These are phyloP conservation scores for Scleroderma citrinum DNA, from an alignment of 768 basidiomycete species.

Conservation along the genomic window DNA sequence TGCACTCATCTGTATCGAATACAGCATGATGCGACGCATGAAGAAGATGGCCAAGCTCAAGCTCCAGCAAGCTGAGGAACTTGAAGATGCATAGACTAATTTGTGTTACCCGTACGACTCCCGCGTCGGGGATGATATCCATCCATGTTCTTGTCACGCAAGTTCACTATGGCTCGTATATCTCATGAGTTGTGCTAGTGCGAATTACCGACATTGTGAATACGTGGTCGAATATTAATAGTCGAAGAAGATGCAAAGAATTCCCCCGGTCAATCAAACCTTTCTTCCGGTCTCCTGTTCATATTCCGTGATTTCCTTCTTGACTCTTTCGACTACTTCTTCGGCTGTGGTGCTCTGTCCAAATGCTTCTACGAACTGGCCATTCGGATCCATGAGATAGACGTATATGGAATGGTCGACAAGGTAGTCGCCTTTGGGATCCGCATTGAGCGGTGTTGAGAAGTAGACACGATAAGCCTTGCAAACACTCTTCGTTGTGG, in stretches of 20 bases:
- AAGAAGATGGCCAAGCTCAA: slow-evolving; percentile 76
- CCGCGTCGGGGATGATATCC: neutral
- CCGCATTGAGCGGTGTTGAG: slow-evolving; percentile 86
- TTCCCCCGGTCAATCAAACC: slow-evolving; percentile 10
- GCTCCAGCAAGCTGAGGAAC: slow-evolving; percentile 36
- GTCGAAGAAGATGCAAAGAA: neutral
- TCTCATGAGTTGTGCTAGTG: slow-evolving; percentile 6
- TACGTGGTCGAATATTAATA: slow-evolving; percentile 5
- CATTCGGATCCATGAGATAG: slow-evolving; percentile 95
- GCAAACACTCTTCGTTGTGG: slow-evolving; percentile 79
- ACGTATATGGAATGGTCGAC: slow-evolving; percentile 97
- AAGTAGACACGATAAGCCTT: slow-evolving; percentile 98
- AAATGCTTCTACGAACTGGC: slow-evolving; percentile 94
- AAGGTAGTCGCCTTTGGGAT: slow-evolving; percentile 88
- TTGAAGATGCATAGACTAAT: slow-evolving; percentile 21
- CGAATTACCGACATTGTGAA: slow-evolving; percentile 3
- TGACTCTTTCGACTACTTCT: slow-evolving; percentile 60
- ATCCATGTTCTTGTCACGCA: neutral
- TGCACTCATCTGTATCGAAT: neutral
- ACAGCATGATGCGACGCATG: slow-evolving; percentile 85
- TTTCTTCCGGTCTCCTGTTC: slow-evolving; percentile 30
- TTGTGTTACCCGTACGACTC: slow-evolving; percentile 10
- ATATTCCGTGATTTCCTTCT: slow-evolving; percentile 44
- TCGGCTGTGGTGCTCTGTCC: slow-evolving; percentile 72
- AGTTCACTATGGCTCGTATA: neutral